These are phyloP conservation scores for Pythium grandisporangium DNA, from an alignment of 352 stramenopile genomes.

Conservation along the genomic window DNA sequence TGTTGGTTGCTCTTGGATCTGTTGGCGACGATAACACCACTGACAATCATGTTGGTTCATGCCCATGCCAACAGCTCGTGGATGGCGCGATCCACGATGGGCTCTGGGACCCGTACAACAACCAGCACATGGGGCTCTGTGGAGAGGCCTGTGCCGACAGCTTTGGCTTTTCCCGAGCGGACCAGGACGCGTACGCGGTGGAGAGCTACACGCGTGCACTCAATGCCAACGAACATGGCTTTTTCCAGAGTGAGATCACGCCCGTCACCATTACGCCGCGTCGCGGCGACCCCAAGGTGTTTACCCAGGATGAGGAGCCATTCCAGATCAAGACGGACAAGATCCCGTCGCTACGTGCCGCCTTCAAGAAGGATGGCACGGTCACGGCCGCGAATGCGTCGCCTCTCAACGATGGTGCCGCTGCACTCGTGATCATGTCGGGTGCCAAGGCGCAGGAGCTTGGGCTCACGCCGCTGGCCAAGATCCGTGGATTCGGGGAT, in stretches of 20 bases:
- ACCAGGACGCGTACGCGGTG: conserved; percentile 94
- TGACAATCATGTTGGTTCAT: too few species aligned
- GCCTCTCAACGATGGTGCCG: conserved; percentile 95
- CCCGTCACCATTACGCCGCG: conserved; percentile 79
- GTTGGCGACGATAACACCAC: too few species aligned
- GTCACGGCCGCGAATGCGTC: conserved; percentile 97
- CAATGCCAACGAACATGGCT: conserved; percentile 66
- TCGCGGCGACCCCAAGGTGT: conserved; percentile 44
- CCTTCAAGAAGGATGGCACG: conserved; percentile 95
- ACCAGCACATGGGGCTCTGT: conserved; percentile 94
- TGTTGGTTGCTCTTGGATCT: too few species aligned
- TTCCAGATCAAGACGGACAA: conserved; percentile 88
- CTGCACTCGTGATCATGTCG: conserved; percentile 94
- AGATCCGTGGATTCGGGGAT: conserved; percentile 77
- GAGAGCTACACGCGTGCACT: conserved; percentile 87
- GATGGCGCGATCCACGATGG: conserved; percentile 93
- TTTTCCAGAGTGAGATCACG: conserved; percentile 89
- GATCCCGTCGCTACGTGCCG: conserved; percentile 82
- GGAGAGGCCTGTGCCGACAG: conserved; percentile 92
- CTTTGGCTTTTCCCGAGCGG: conserved; percentile 89
- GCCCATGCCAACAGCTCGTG: too few species aligned
- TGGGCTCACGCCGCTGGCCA: conserved; percentile 64
- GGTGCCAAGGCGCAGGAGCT: conserved; percentile 79
- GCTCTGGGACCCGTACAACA: conserved; percentile 96
- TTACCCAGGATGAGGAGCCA: conserved; percentile 92